Evolutionary conservation across 108 stramenopile genomes (phyloP), one percentile per base, ranked within the genome.

Genomic region (Craspedostauros australis): DNA sequence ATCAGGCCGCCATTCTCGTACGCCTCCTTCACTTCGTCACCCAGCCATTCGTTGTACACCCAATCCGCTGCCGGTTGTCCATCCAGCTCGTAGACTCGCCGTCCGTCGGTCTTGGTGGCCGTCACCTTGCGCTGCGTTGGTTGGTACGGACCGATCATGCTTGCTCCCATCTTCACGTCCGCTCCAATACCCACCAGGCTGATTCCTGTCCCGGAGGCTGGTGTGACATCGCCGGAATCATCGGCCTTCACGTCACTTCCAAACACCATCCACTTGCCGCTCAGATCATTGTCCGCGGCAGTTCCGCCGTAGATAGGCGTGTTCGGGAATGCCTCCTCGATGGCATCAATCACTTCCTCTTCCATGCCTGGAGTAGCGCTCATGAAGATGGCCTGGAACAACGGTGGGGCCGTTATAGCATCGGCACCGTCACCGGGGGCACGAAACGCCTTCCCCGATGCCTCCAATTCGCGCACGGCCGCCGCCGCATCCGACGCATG

Each of bases 61-160:
- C 48, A 50, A 12, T 50, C 48, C 32, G 9, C 48, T 18, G 48
- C 48, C 11, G 28, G 48, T 36, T 27, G 6, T 16, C 20, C 20
- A 25, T 50, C 20, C 7, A 50, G 23, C 22, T 50, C 48, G 29
- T 8, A 50, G 11, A 50, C 48, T 5, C 33, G 28, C 12, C 48
- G 48, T 50, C 48, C 48, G 5, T 50, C 48, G 16, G 48, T 50
- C 22, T 50, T 50, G 18, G 48, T 50, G 28, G 48, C 48, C 16
- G 29, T 50, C 16, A 16, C 18, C 25, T 27, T 50, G 16, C 29
- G 5, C 6, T 22, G 7, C 5, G 48, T 50, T 5, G 48, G 48
- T 26, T 18, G 23, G 20, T 50, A 50, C 20, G 48, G 48, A 28
- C 48, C 48, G 5, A 50, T 26, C 48, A 50, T 50, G 28, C 25